Evolutionary conservation across 108 stramenopile genomes (phyloP), one percentile per base, ranked within the genome.

Genomic region (Craspedostauros australis): DNA sequence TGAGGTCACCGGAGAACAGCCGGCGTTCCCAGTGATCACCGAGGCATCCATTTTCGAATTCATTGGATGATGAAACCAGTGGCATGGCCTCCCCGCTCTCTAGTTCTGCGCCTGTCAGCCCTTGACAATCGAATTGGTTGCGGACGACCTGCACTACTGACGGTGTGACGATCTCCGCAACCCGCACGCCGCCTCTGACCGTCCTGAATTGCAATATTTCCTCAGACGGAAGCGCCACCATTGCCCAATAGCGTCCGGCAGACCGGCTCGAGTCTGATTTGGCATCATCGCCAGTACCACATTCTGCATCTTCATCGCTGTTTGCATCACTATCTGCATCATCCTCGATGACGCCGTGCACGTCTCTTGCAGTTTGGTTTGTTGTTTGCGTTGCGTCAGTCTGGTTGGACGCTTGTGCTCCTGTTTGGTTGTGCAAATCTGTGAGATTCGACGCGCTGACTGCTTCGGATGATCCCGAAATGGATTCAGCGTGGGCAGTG

Each of bases 21-120:
- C 85, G 51, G 15, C 89, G 63, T 47, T 82, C 76, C 88, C 88
- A 91, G 54, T 91, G 88, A 60, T 84, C 83, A 27, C 84, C 84
- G 29, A 91, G 76, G 43, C 88, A 70, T 3, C 51, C 64, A 31
- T 30, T 27, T 53, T 52, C 60, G 14, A 25, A 31, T 32, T 44
- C 62, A 9, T 64, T 34, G 0, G 52, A 54, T 26, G 77, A 47
- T 0, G 50, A 24, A 11, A 30, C 41, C 39, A 77, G 38, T 14
- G 72, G 64, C 15, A 55, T 41, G 1, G 27, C 47, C 23, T 76
- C 72, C 28, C 50, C 62, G 49, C 80, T 82, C 57, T 84, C 79
- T 24, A 91, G 60, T 40, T 91, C 89, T 4, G 89, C 89, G 24
- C 89, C 89, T 21, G 46, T 46, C 39, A 91, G 53, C 4, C 53